These are phyloP conservation scores for Apiospora hydei DNA, from an alignment of 2,329 filamentous ascomycete genomes.

Conservation along the genomic window DNA sequence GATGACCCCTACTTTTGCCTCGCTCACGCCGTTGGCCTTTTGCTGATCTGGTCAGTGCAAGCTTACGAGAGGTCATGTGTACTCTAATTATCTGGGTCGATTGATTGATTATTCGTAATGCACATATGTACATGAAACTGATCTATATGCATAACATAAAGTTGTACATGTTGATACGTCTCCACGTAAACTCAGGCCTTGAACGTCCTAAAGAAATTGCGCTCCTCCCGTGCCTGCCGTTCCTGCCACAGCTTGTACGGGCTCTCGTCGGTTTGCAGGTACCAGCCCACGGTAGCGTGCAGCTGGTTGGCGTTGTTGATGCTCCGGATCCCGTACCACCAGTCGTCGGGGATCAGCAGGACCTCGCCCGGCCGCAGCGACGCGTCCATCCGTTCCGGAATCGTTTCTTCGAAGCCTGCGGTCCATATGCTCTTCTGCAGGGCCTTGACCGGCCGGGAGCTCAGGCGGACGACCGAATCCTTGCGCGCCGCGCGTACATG, in stretches of 20 bases:
- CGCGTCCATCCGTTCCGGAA: constrained; percentile 25
- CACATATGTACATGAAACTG: not conserved
- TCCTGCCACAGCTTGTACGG: not conserved
- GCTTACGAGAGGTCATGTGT: not conserved
- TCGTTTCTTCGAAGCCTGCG: constrained; percentile 26
- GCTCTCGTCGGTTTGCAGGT: constrained; percentile 19
- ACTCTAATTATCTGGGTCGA: not conserved
- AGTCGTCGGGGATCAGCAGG: constrained; percentile 30
- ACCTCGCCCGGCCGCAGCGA: constrained; percentile 20
- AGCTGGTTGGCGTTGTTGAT: constrained; percentile 29
- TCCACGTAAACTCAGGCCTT: not conserved
- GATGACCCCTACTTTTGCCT: constrained; percentile 2
- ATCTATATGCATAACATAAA: not conserved
- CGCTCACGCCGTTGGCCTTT: not conserved
- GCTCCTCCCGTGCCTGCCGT: not conserved
- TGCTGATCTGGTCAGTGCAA: not conserved
- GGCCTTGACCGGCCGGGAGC: not conserved
- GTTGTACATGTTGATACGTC: not conserved
- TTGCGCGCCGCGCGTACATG: not conserved
- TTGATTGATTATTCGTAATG: not conserved
- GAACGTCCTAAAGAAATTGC: not conserved
- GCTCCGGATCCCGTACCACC: constrained; percentile 29
- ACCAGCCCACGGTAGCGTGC: constrained; percentile 30
- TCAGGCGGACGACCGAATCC: not conserved
- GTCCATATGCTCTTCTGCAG: constrained; percentile 26